Conservation (phyloP, 768 basidiomycete genomes). For the Pisolithus sp. region DNA sequence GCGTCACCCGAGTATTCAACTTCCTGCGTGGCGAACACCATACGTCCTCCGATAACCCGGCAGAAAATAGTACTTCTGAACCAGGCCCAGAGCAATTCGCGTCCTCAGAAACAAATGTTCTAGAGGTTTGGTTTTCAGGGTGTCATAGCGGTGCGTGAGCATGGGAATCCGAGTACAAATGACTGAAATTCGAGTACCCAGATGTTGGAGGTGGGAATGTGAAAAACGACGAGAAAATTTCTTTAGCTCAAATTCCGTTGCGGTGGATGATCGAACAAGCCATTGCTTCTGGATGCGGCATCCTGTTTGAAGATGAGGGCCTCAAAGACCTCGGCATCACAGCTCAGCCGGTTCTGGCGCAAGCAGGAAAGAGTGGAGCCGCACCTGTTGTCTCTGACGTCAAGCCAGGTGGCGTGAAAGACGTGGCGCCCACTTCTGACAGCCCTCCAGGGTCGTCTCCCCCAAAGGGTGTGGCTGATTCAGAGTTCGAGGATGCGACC, state of each 20-base stretch:
- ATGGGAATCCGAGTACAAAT: background rate
- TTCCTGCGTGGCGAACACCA: background rate
- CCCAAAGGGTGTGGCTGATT: background rate
- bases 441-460: background rate
- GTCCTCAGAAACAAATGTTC: slow-evolving; percentile 38
- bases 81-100: background rate
- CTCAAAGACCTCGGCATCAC: slow-evolving; percentile 40
- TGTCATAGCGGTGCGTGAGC: slow-evolving; percentile 54
- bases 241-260: slow-evolving; percentile 55
- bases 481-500: slow-evolving; percentile 28
- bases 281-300: slow-evolving; percentile 48
- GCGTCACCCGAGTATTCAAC: background rate
- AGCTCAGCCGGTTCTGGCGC: background rate
- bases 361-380: background rate
- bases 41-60: background rate
- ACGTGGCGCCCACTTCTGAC: too few relatives aligned
- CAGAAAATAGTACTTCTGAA: background rate
- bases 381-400: background rate
- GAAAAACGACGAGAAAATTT: slow-evolving; percentile 31
- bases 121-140: slow-evolving; percentile 80
- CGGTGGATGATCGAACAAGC: slow-evolving; percentile 78
- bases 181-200: slow-evolving; percentile 17
- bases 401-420: background rate
- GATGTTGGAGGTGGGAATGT: slow-evolving; percentile 69
- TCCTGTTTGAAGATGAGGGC: slow-evolving; percentile 48